Evolutionary conservation across 202 grass and related monocot genomes (phyloP).

Genomic region (Saccharum hybrid): DNA sequence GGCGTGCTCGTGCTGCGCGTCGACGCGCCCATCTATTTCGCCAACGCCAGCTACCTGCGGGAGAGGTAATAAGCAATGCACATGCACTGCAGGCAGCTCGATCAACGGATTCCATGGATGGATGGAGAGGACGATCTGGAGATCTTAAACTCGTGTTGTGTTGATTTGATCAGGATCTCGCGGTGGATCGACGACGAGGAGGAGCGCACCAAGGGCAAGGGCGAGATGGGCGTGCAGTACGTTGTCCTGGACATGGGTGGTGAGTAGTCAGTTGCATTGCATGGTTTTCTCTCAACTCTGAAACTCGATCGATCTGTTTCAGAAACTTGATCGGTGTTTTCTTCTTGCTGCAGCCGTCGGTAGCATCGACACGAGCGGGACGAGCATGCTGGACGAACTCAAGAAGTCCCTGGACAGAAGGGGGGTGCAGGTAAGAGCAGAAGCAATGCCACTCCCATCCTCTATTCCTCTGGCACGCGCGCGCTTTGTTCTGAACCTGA

Average conservation of each 20-base stretch:
- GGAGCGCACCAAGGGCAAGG: conserved; percentile 57
- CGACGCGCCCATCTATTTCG: conserved; percentile 88
- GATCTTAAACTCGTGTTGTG: not conserved
- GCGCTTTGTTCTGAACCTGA: no score
- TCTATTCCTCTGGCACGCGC: no score
- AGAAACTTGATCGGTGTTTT: not conserved
- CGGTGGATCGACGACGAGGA: conserved; percentile 94
- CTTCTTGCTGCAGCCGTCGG: conserved; percentile 59
- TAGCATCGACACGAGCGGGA: conserved; percentile 88
- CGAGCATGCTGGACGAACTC: conserved; percentile 83
- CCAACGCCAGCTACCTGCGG: conserved; percentile 87
- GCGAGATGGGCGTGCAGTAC: conserved; percentile 60
- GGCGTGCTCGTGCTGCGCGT: conserved; percentile 79
- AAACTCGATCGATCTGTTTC: not conserved
- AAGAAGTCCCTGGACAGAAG: conserved; percentile 73
- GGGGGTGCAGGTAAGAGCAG: conserved; percentile 61
- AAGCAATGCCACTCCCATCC: not conserved
- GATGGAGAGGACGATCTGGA: not conserved
- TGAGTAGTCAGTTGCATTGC: conserved; percentile 37
- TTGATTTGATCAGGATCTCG: conserved; percentile 53
- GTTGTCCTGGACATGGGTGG: conserved; percentile 88
- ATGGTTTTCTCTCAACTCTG: conserved; percentile 9
- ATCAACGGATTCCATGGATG: not conserved
- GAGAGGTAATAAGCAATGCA: conserved; percentile 61
- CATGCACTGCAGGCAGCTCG: no score